Base-by-base conservation (phyloP, 768 basidiomycete genomes). In the Mycena polygramma region DNA sequence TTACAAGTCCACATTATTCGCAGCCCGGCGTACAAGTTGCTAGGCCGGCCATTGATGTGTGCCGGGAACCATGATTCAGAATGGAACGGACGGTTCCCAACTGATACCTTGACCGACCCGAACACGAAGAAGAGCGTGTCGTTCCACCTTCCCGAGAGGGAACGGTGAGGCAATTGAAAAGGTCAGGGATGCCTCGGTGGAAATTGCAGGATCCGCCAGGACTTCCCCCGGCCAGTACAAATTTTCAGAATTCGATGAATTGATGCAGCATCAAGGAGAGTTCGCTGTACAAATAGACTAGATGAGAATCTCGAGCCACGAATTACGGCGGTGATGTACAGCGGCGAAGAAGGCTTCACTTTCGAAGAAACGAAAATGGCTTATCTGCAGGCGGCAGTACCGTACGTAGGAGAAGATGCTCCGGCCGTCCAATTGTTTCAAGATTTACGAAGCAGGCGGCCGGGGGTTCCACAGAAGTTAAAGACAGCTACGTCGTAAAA, bases 1-100 rank as follows among this genome's bases (percentile, higher is more conserved):
- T 37, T 73, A 13, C 68, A 73, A 66, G 69, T 73, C 0, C 72
- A 73, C 11, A 24, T 73, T 1, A 55, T 55, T 5, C 6, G 51
- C 13, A 6, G 53, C 5, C 66, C 70, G 5, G 70, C 70, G 5
- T 72, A 72, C 37, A 53, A 68, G 30, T 36, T 72, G 0, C 35
- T 68, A 0, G 20, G 68, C 0, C 61, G 71, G 0, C 37, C 66
- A 0, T 67, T 67, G 19, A 26, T 57, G 2, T 51, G 68, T 0
- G 57, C 48, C 4, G 52, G 57, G 17, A n/a, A 61, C 41, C 20
- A 49, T 4, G 14, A 17, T 41, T 4, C n/a, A 39, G 4, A 66
- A 65, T 57, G 51, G 39, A 24, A 24, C 26, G 19, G 61, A 66
- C 24, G 59, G 59, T 35, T 15, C 14, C 15, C 62, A 63, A 24